Evolutionary conservation across 306 rosid genomes (phyloP), one percentile per base, ranked within the genome.

Genomic region (Herpetospermum pedunculosum): DNA sequence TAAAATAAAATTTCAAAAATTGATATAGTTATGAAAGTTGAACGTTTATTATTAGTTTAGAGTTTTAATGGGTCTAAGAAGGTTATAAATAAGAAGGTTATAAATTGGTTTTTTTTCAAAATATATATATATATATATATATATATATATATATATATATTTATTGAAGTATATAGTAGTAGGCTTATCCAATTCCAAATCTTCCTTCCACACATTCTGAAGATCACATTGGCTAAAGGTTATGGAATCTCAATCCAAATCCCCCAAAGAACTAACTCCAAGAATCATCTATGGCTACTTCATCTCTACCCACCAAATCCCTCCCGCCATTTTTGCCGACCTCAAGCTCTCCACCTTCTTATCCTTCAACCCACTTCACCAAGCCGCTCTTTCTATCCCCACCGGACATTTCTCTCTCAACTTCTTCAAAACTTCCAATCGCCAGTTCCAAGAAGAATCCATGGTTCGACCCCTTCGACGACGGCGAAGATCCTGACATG

Each of bases 381-480:
- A 81, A 83, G 55, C 79, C 84, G 74, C 72, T 92, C 13, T 75
- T 80, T 75, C 77, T 75, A 41, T 50, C 70, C 76, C 80, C 82
- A 35, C 59, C 44, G 0, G 79, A 79, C 30, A 76, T 80, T 35
- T 68, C 80, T 15, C 80, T 78, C 77, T 64, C 74, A 34, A 7
- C 60, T 34, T 77, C 71, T 48, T 48, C 65, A 44, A 77, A 26
- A 38, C 48, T 80, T 72, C 76, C 62, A 4, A 70, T 71, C 46
- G 70, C 80, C 29, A 77, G 80, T 67, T 81, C 76, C 44, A 86
- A 87, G 62, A 90, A 90, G 53, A 88, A 93, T 73, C 87, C 85
- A 10, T 92, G 97, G 98, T 74, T 90, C 16, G 98, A 93, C 82
- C 86, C 85, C 2, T 90, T 90, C 77, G 93, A 93, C 69, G 92